Base-by-base conservation (phyloP, 345 rosid genomes). In the Populus davidiana region DNA sequence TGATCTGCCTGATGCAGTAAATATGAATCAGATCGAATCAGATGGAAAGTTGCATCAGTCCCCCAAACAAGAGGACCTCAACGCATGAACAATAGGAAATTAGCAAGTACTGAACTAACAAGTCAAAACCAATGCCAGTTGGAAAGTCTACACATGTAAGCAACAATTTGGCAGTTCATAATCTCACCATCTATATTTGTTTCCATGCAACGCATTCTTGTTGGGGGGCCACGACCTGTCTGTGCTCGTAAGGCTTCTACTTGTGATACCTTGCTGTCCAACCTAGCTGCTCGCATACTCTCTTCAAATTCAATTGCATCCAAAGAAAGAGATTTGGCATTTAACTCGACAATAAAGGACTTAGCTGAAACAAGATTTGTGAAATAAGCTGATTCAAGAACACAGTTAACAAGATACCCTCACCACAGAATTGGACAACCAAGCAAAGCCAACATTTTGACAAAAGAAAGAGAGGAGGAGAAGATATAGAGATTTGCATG, bases 261-360 rank as follows among this genome's bases (percentile, higher is more conserved):
- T 41, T 70, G 84, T 38, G 76, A 67, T 18, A 56, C 78, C 69
- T 77, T 77, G 74, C 64, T 82, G 73, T 86, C 85, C 74, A 79
- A 70, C 78, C 79, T 84, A 21, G 90, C 90, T 23, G 88, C 86
- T 80, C 83, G 80, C 93, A 90, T 86, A 69, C 84, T 84, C 78
- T 87, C 85, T 83, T 90, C 89, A 39, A 87, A 90, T 79, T 84
- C 86, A 21, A 74, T 81, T 81, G 85, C 97, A 75, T 86, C 86
- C 67, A 90, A 85, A 31, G 91, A 87, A 65, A 89, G 89, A 50
- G 94, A 90, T 31, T 87, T 88, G 56, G 90, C 86, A 63, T 80
- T 87, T 68, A 88, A 74, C 75, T 90, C 90, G 16, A 80, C 67
- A 52, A 84, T 83, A 77, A 89, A 86, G 50, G 92, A 77, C 86